Percentiles rank a stretch among this genome's conserved stretches.
These are phyloP conservation scores for Fusarium xylarioides DNA, from an alignment of 2,329 filamentous ascomycete species.

Conservation along the genomic window DNA sequence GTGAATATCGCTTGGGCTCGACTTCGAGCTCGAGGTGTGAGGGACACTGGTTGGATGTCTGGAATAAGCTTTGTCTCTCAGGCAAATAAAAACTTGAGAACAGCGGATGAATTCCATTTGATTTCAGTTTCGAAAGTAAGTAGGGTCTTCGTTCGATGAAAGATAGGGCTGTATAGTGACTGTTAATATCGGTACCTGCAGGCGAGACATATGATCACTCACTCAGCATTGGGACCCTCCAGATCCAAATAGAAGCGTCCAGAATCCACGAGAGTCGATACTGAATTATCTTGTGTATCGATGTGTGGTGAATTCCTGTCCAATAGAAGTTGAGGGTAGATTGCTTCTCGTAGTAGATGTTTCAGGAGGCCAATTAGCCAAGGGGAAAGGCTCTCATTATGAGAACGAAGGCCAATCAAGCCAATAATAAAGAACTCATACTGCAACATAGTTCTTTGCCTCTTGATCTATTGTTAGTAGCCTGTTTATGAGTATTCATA, in stretches of 20 bases:
- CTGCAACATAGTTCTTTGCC: fast-evolving
- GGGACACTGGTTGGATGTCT: too few relatives aligned
- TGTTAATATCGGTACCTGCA: background rate
- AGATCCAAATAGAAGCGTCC: background rate
- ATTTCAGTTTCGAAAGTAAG: fast-evolving
- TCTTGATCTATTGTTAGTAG: fast-evolving
- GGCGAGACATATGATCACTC: too few relatives aligned
- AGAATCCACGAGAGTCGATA: fast-evolving
- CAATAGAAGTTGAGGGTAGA: background rate
- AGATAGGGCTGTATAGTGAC: fast-evolving
- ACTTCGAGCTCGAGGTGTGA: background rate
- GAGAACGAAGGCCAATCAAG: too few relatives aligned
- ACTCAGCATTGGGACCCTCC: fast-evolving
- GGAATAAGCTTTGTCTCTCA: background rate
- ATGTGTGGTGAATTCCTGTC: background rate
- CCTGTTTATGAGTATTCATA: fast-evolving
- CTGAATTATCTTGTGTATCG: fast-evolving
- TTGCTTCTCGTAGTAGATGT: background rate
- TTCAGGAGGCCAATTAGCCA: too few relatives aligned
- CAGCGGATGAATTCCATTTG: fast-evolving
- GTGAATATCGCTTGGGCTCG: background rate
- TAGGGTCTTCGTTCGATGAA: background rate
- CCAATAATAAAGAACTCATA: background rate
- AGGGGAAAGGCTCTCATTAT: background rate
- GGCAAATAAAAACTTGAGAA: fast-evolving